Evolutionary conservation across 352 stramenopile species (phyloP).

Genomic region (Pythium oligandrum): DNA sequence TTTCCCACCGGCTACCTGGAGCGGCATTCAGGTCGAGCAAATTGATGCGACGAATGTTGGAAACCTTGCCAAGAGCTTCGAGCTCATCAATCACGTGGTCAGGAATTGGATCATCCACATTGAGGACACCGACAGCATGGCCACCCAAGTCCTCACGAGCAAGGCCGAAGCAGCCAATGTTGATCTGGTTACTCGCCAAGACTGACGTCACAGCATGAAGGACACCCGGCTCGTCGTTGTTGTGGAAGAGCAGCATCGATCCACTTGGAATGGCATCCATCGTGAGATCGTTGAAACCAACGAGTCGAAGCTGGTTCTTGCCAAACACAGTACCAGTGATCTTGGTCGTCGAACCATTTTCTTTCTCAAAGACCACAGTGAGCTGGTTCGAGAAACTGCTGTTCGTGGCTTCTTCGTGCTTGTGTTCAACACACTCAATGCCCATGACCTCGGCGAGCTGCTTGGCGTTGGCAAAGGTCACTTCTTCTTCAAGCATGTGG

Average conservation of each 20-base stretch:
- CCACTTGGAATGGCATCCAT: conserved; percentile 85
- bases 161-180: conserved; percentile 93
- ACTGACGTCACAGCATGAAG: conserved; percentile 93
- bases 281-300: conserved; percentile 83
- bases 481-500: conserved; percentile 88
- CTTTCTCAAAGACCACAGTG: conserved; percentile 89
- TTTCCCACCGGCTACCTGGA: conserved; percentile 47
- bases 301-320: conserved; percentile 81
- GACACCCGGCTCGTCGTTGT: conserved; percentile 93
- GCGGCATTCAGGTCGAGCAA: conserved; percentile 66
- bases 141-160: conserved; percentile 62
- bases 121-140: conserved; percentile 83
- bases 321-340: conserved; percentile 90
- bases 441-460: conserved; percentile 85
- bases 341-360: conserved; percentile 71
- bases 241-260: conserved; percentile 92
- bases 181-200: conserved; percentile 89
- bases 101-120: conserved; percentile 86
- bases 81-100: conserved; percentile 84
- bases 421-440: conserved; percentile 87
- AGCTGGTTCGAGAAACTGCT: conserved; percentile 89
- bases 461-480: conserved; percentile 88
- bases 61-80: conserved; percentile 58
- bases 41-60: conserved; percentile 84
- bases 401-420: conserved; percentile 68